phyloP scores from a whole-genome alignment of 306 rosid species.

The Citrullus colocynthis region DNA sequence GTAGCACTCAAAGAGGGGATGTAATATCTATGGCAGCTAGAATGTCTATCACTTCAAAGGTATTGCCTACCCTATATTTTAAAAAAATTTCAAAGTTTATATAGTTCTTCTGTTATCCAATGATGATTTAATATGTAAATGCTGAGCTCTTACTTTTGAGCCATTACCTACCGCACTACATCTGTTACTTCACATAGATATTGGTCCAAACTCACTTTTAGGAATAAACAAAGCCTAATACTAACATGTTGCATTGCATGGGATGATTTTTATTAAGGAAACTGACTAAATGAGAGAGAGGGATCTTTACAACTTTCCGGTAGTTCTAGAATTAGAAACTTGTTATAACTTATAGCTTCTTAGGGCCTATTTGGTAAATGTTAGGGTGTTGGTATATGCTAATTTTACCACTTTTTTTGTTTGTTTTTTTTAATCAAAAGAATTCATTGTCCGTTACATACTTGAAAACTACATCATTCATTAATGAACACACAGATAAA shows the following conservation, averaged over 20 bases:
- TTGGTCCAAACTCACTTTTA: not conserved
- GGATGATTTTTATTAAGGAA: not conserved
- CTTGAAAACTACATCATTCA: too few relatives aligned
- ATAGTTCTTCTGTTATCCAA: not conserved
- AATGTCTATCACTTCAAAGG: conserved; percentile 81
- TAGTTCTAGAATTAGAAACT: too few relatives aligned
- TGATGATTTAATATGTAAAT: not conserved
- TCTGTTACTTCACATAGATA: not conserved
- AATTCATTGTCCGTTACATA: too few relatives aligned
- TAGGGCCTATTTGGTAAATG: not conserved
- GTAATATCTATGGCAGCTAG: conserved; percentile 64
- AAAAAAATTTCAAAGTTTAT: not conserved
- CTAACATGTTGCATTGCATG: not conserved
- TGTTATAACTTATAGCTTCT: not conserved
- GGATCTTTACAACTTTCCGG: not conserved
- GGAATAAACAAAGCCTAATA: not conserved
- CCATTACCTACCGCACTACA: not conserved
- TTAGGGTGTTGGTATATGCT: too few relatives aligned
- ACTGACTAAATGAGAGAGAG: not conserved
- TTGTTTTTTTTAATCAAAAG: too few relatives aligned
- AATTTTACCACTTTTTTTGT: too few relatives aligned
- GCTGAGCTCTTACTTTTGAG: not conserved
- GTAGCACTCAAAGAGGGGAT: conserved; percentile 44
- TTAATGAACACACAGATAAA: too few relatives aligned
- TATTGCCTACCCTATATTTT: conserved; percentile 14